A percentile compares a stretch with the other conserved stretches of the same genome.
Evolutionary conservation across 2,329 filamentous ascomycete species (phyloP).

Genomic region (Metarhizium rileyi): DNA sequence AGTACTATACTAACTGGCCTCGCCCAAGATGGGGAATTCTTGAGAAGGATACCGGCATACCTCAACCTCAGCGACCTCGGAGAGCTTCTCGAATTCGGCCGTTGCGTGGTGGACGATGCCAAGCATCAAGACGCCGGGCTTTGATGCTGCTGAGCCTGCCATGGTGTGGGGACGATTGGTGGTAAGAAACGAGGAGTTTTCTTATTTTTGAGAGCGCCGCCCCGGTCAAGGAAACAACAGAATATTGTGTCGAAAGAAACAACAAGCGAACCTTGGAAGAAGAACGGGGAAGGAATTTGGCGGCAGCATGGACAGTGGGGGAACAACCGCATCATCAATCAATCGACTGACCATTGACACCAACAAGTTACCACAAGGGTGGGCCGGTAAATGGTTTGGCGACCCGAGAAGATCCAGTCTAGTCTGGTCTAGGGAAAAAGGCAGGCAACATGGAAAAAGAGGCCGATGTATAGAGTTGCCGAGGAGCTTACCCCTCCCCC

Average conservation of each 20-base stretch:
- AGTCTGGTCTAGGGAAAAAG: too few species aligned
- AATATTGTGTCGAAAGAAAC: not conserved
- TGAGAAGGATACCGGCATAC: not conserved
- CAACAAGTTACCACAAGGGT: too few species aligned
- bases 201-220: too few species aligned
- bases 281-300: not conserved
- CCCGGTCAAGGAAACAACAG: not conserved
- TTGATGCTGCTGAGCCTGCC: not conserved
- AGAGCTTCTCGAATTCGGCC: slow-evolving; percentile 11
- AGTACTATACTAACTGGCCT: not conserved
- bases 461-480: too few species aligned
- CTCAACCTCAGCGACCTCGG: slow-evolving; percentile 9
- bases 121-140: slow-evolving; percentile 12
- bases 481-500: too few species aligned
- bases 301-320: not conserved
- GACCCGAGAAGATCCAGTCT: too few species aligned
- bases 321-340: not conserved
- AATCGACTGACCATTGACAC: not conserved
- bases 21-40: not conserved
- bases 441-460: too few species aligned
- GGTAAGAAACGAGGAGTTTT: too few species aligned
- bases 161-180: not conserved
- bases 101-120: slow-evolving; percentile 11
- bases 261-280: not conserved
- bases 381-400: too few species aligned